Evolutionary conservation across 2,329 filamentous ascomycete species (phyloP).

Genomic region (Botrytis cinerea): DNA sequence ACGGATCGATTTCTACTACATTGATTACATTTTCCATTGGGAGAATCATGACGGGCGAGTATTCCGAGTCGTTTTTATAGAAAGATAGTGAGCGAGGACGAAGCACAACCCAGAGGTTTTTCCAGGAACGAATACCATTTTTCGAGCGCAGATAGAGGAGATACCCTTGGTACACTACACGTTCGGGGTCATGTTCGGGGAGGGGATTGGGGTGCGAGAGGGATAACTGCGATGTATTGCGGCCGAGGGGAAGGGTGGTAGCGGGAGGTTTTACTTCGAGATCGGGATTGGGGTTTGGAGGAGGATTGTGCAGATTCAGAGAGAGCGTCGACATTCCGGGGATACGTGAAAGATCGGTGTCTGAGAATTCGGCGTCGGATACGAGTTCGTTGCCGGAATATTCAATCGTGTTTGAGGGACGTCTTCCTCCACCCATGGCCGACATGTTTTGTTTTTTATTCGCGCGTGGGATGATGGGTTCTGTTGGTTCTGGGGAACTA

Average conservation of each 20-base stretch:
- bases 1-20: constrained; percentile 86
- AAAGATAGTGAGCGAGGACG: constrained; percentile 81
- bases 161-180: constrained; percentile 92
- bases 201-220: constrained; percentile 44
- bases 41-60: constrained; percentile 80
- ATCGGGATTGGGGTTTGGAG: background rate
- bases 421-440: constrained; percentile 42
- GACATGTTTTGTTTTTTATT: constrained; percentile 33
- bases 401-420: constrained; percentile 63
- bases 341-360: constrained; percentile 54
- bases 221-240: constrained; percentile 65
- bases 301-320: constrained; percentile 37
- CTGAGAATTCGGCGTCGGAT: constrained; percentile 86
- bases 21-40: constrained; percentile 79
- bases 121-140: constrained; percentile 87
- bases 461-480: constrained; percentile 35
- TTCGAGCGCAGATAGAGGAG: constrained; percentile 82
- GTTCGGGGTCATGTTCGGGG: constrained; percentile 69
- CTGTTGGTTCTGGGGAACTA: constrained; percentile 63
- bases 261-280: constrained; percentile 40
- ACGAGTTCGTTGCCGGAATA: constrained; percentile 71
- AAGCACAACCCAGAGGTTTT: constrained; percentile 89
- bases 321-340: constrained; percentile 38
- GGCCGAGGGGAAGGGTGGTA: constrained; percentile 44
- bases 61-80: constrained; percentile 92